phyloP scores from a whole-genome alignment of 768 basidiomycete species.

The Mycena latifolia region DNA sequence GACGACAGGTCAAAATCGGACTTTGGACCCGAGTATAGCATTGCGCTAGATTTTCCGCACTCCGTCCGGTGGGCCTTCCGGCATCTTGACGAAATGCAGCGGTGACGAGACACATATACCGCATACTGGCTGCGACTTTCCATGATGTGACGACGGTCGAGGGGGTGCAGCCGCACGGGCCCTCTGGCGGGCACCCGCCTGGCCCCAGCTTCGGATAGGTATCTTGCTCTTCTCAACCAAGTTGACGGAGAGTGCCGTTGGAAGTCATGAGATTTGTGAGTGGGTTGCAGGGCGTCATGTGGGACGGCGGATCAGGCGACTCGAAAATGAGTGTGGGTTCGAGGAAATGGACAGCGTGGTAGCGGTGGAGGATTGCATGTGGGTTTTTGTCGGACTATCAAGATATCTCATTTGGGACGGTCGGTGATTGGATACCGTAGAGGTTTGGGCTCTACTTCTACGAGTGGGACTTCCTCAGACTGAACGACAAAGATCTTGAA shows the following conservation, averaged over 20 bases:
- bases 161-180: background rate
- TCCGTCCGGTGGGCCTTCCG: background rate
- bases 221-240: too few species aligned
- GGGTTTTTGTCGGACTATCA: slow-evolving; percentile 21
- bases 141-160: background rate
- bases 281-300: background rate
- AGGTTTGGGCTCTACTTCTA: background rate
- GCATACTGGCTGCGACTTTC: slow-evolving; percentile 1
- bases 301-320: slow-evolving; percentile 1
- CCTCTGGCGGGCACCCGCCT: background rate
- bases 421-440: too few species aligned
- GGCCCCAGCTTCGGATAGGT: background rate
- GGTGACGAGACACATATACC: slow-evolving; percentile 1
- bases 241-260: background rate
- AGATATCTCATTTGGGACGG: too few species aligned
- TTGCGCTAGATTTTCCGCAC: slow-evolving; percentile 16
- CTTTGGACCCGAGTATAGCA: background rate
- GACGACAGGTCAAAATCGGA: too few species aligned
- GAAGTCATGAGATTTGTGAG: background rate
- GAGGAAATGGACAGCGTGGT: background rate
- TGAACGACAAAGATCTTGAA: slow-evolving; percentile 5
- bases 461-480: background rate
- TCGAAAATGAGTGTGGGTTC: background rate
- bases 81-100: slow-evolving; percentile 1
- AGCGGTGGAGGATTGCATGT: too few species aligned